Conservation (phyloP, 768 basidiomycete genomes). For the Pleurotus djamor region DNA sequence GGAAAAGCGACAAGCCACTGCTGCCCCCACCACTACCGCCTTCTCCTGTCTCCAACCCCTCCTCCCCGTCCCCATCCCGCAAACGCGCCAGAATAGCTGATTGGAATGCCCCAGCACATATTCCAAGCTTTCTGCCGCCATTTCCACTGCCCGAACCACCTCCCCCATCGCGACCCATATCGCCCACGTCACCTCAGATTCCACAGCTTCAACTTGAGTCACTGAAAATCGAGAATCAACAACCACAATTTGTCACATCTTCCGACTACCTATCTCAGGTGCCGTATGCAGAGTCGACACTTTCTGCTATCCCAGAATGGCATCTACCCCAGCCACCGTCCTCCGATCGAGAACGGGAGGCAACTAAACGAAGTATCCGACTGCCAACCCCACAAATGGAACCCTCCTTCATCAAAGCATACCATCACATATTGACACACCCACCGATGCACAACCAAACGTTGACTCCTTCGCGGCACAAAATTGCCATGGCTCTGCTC, state of each 20-base stretch:
- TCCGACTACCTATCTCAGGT: constrained; percentile 73
- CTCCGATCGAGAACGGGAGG: background rate
- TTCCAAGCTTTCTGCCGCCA: constrained; percentile 68
- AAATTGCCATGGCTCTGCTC: constrained; percentile 73
- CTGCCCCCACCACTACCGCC: constrained; percentile 38
- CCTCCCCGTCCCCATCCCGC: constrained; percentile 40
- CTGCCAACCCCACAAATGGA: constrained; percentile 55
- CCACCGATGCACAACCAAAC: constrained; percentile 42
- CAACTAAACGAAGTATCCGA: constrained; percentile 21
- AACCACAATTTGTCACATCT: constrained; percentile 42
- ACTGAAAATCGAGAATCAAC: constrained; percentile 31
- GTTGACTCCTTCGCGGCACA: constrained; percentile 64
- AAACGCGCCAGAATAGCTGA: constrained; percentile 55
- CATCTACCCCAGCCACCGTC: constrained; percentile 52
- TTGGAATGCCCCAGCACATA: constrained; percentile 63
- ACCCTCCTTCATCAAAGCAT: constrained; percentile 63
- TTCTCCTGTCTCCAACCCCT: constrained; percentile 57
- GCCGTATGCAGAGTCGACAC: constrained; percentile 72
- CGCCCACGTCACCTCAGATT: constrained; percentile 31
- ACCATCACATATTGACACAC: constrained; percentile 77
- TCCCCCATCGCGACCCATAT: constrained; percentile 25
- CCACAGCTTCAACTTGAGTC: constrained; percentile 25
- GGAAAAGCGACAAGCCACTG: constrained; percentile 26
- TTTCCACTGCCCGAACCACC: constrained; percentile 44
- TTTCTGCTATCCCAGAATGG: constrained; percentile 64